A percentile compares a stretch with the other conserved stretches of the same genome.
Conservation (phyloP, 2,329 filamentous ascomycete species). For the Rosellinia necatrix region DNA sequence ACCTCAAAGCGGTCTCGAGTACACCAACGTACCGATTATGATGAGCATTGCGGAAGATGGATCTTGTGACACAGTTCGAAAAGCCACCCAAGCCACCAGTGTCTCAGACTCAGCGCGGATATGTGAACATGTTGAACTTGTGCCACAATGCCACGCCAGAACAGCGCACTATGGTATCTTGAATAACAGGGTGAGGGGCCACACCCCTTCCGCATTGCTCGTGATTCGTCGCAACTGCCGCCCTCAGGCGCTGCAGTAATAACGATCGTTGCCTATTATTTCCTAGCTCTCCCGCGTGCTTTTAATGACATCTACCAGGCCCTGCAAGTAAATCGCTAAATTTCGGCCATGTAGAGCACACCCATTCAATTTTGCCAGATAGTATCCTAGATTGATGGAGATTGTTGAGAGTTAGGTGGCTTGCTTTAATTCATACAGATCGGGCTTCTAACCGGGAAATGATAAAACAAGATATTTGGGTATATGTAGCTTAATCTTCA, state of each 20-base stretch:
- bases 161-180: constrained; percentile 35
- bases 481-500: no score
- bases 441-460: no score
- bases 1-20: neutral
- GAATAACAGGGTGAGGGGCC: constrained; percentile 13
- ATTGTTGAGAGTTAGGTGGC: no score
- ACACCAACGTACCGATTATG: constrained; percentile 6
- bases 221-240: constrained; percentile 24
- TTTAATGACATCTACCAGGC: neutral
- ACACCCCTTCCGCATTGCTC: constrained; percentile 16
- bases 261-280: constrained; percentile 36
- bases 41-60: constrained; percentile 27
- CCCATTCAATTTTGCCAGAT: no score
- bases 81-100: constrained; percentile 40
- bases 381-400: no score
- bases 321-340: no score
- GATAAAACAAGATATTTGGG: no score
- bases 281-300: constrained; percentile 18
- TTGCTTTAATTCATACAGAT: no score
- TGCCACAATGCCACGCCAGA: constrained; percentile 39
- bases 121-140: constrained; percentile 38
- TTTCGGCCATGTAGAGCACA: no score
- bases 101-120: constrained; percentile 38
- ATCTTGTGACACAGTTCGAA: constrained; percentile 3
- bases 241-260: constrained; percentile 27